A percentile compares a stretch with the other conserved stretches of the same genome.
These are phyloP conservation scores for Suillus subalutaceus DNA, from an alignment of 768 basidiomycete genomes.

Conservation along the genomic window DNA sequence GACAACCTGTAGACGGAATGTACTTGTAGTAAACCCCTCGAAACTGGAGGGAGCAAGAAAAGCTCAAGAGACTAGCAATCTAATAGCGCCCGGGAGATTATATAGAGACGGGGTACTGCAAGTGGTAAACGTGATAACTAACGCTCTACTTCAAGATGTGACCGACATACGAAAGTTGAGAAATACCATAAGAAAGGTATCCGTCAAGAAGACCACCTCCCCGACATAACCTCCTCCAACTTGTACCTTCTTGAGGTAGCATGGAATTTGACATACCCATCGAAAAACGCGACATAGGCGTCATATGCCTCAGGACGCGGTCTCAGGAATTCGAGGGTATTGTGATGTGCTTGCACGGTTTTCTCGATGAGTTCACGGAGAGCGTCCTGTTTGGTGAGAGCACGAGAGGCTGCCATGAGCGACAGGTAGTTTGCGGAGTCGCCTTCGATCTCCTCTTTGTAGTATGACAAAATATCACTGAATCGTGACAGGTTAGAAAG, in stretches of 20 bases:
- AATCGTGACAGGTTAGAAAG: neutral
- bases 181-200: neutral
- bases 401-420: slow-evolving; percentile 24
- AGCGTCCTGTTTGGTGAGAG: slow-evolving; percentile 27
- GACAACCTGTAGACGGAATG: too few relatives aligned
- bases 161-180: neutral
- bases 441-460: slow-evolving; percentile 39
- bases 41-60: neutral
- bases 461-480: slow-evolving; percentile 35
- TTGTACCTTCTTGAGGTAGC: slow-evolving; percentile 20
- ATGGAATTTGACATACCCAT: slow-evolving; percentile 25
- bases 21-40: too few relatives aligned
- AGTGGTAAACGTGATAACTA: neutral
- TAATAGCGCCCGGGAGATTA: neutral
- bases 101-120: too few relatives aligned
- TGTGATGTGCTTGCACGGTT: slow-evolving; percentile 21
- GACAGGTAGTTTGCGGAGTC: slow-evolving; percentile 38
- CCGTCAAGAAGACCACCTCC: neutral
- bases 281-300: slow-evolving; percentile 9
- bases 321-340: slow-evolving; percentile 22
- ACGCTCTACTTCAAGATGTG: neutral
- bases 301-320: slow-evolving; percentile 12
- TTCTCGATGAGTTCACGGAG: slow-evolving; percentile 27
- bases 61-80: neutral
- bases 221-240: slow-evolving; percentile 15